Conservation (phyloP, 345 rosid species). For the Lepidium didymum region DNA sequence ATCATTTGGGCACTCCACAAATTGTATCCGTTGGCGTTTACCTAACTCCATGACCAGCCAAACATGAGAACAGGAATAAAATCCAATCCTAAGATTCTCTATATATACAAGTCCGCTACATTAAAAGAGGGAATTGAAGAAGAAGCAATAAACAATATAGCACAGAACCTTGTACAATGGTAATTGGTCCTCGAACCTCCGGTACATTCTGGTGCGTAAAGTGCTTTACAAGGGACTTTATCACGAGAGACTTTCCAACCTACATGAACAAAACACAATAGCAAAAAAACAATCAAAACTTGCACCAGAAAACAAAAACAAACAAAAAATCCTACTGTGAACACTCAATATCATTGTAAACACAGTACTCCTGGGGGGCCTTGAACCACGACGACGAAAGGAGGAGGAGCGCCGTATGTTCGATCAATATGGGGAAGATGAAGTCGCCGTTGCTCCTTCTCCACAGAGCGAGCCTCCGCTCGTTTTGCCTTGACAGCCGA, state of each 20-base stretch:
- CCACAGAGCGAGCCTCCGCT: constrained; percentile 55
- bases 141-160: not conserved
- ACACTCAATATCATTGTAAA: not conserved
- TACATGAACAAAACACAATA: constrained; percentile 23
- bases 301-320: not conserved
- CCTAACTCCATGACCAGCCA: constrained; percentile 38
- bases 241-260: constrained; percentile 92
- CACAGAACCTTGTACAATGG: constrained; percentile 68
- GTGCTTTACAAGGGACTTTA: constrained; percentile 73
- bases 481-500: constrained; percentile 65
- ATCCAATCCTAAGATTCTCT: constrained; percentile 2
- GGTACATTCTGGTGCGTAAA: constrained; percentile 75
- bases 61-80: constrained; percentile 11
- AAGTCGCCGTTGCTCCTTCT: constrained; percentile 81
- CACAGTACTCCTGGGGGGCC: constrained; percentile 75
- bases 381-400: constrained; percentile 82
- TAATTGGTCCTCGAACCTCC: constrained; percentile 83
- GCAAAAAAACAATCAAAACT: constrained; percentile 6
- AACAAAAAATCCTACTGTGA: not conserved
- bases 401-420: constrained; percentile 72
- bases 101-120: not conserved
- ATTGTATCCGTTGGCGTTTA: constrained; percentile 66
- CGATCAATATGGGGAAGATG: constrained; percentile 76
- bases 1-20: constrained; percentile 97
- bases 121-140: not conserved